phyloP scores from a whole-genome alignment of 768 basidiomycete species.

The Melanogaster broomeanus region DNA sequence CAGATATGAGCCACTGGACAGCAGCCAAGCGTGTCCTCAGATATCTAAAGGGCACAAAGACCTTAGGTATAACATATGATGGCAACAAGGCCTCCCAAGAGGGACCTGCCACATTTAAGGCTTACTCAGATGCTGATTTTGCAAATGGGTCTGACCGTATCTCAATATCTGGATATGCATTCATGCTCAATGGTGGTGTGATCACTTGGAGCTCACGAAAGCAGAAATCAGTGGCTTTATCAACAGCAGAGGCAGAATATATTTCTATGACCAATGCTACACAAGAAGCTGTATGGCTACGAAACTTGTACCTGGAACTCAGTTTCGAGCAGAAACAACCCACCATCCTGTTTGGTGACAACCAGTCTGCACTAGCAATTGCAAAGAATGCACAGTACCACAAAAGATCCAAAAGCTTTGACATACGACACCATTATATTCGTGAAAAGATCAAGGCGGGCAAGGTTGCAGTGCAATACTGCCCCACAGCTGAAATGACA shows the following conservation, averaged over 20 bases:
- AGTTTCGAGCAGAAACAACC: conserved; percentile 19
- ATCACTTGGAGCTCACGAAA: conserved; percentile 32
- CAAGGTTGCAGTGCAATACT: too few relatives aligned
- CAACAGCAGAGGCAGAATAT: conserved; percentile 2
- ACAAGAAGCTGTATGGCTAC: conserved; percentile 10
- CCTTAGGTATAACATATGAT: not conserved
- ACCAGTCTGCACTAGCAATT: conserved; percentile 30
- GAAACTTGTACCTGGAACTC: conserved; percentile 35
- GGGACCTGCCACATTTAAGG: conserved; percentile 4
- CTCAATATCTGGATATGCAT: conserved; percentile 26
- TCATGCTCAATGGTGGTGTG: conserved; percentile 30
- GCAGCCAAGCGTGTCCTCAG: conserved; percentile 14
- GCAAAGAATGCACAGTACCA: conserved; percentile 10
- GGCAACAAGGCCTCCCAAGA: not conserved
- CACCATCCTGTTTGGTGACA: conserved; percentile 18
- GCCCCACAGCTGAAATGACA: too few relatives aligned
- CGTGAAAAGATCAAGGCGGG: conserved; percentile 1
- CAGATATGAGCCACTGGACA: conserved; percentile 7
- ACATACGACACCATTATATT: conserved; percentile 24
- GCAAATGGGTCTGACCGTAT: conserved; percentile 20
- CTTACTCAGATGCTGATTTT: conserved; percentile 28
- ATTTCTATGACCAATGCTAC: conserved; percentile 1
- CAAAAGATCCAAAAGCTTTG: conserved; percentile 25
- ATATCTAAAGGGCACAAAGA: conserved; percentile 8
- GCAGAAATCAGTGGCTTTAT: conserved; percentile 29